Evolutionary conservation across 73 alveolate species (phyloP).

Genomic region (Symbiodinium natans): DNA sequence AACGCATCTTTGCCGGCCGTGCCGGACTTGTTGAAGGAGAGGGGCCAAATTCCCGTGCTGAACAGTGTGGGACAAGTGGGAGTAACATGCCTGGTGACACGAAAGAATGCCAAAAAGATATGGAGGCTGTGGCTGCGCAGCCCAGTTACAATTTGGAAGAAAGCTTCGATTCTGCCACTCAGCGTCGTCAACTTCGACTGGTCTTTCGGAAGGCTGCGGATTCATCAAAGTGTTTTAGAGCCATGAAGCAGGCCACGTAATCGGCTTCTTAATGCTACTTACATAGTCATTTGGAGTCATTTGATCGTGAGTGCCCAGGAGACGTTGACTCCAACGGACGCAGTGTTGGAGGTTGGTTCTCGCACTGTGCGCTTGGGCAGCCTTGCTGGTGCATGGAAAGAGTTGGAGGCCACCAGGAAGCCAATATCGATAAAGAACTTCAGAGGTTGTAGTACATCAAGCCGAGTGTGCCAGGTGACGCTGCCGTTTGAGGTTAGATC

Average conservation of each 20-base stretch:
- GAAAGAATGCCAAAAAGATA: not conserved
- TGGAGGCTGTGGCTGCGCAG: not conserved
- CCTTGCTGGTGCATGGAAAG: slow-evolving; percentile 28
- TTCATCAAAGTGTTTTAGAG: not conserved
- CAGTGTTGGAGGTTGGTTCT: slow-evolving; percentile 58
- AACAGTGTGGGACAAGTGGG: not conserved
- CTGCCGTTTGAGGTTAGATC: slow-evolving; percentile 39
- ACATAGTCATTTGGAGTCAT: no score
- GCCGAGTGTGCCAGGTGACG: not conserved
- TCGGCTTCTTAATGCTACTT: no score
- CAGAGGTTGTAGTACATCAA: not conserved
- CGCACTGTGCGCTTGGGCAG: slow-evolving; percentile 57
- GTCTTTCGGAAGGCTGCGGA: slow-evolving; percentile 80
- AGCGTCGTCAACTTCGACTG: slow-evolving; percentile 33
- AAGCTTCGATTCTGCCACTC: not conserved
- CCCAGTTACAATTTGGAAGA: not conserved
- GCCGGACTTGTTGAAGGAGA: no score
- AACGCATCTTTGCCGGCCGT: slow-evolving; percentile 32
- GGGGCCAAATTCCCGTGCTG: no score
- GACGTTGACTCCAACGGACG: slow-evolving; percentile 47
- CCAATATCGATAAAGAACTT: not conserved
- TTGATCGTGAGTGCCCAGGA: not conserved
- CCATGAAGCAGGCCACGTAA: no score
- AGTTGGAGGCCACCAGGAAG: slow-evolving; percentile 3
- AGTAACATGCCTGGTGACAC: not conserved